Percentiles rank a stretch among this genome's conserved stretches.
Evolutionary conservation across 2,329 filamentous ascomycete genomes (phyloP).

Genomic region (Trichothecium roseum): DNA sequence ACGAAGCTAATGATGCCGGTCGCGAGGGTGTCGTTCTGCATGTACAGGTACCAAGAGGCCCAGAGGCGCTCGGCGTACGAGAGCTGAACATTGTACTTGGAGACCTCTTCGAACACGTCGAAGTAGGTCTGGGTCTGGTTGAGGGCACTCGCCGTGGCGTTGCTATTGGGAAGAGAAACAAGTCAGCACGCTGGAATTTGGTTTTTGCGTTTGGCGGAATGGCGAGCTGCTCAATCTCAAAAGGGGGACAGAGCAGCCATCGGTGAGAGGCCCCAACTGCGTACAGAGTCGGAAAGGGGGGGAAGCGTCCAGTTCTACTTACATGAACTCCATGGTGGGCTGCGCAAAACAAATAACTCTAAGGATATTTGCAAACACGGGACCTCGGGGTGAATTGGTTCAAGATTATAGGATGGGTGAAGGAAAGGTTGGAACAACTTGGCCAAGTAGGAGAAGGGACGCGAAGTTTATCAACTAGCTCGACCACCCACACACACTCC

Average conservation of each 20-base stretch:
- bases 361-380: neutral
- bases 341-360: neutral
- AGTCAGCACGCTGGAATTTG: slow-evolving; percentile 3
- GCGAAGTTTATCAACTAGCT: slow-evolving; percentile 1
- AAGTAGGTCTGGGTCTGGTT: slow-evolving; percentile 42
- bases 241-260: slow-evolving; percentile 4
- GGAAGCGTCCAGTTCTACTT: too few relatives aligned
- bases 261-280: too few relatives aligned
- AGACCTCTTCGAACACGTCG: slow-evolving; percentile 50
- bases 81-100: slow-evolving; percentile 72
- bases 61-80: slow-evolving; percentile 82
- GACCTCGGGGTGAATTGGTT: neutral
- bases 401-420: neutral
- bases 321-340: slow-evolving; percentile 22
- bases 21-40: slow-evolving; percentile 94
- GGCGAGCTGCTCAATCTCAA: too few relatives aligned
- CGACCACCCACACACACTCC: neutral
- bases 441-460: neutral
- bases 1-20: slow-evolving; percentile 96
- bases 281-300: too few relatives aligned
- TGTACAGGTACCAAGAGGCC: slow-evolving; percentile 94
- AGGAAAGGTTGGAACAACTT: neutral
- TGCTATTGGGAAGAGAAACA: slow-evolving; percentile 27
- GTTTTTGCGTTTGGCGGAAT: too few relatives aligned
- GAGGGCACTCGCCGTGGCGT: slow-evolving; percentile 37